phyloP scores from a whole-genome alignment of 306 rosid genomes.

The Quercus rubra region DNA sequence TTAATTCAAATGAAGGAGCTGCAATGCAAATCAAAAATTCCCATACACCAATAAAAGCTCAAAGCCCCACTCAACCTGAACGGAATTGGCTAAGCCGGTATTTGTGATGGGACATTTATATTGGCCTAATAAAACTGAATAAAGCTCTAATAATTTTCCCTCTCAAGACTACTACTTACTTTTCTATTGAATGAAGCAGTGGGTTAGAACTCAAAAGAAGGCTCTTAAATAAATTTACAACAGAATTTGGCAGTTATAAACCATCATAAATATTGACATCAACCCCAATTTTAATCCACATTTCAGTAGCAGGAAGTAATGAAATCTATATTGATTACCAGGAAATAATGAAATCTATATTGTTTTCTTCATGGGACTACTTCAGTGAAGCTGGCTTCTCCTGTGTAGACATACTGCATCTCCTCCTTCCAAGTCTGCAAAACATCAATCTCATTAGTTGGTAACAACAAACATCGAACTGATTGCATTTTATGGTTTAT shows the following conservation, averaged over 20 bases:
- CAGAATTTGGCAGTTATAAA: too few relatives aligned
- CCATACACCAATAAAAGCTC: not conserved
- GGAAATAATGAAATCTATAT: not conserved
- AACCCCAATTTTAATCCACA: too few relatives aligned
- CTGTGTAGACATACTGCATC: slow-evolving; percentile 57
- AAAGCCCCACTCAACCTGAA: not conserved
- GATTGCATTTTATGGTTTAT: slow-evolving; percentile 11
- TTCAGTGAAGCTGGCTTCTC: slow-evolving; percentile 48
- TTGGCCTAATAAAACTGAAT: not conserved
- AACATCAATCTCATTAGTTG: slow-evolving; percentile 15
- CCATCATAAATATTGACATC: not conserved
- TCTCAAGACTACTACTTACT: not conserved
- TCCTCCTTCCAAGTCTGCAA: slow-evolving; percentile 88
- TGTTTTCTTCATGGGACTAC: slow-evolving; percentile 43
- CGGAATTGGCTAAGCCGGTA: not conserved
- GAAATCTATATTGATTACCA: not conserved
- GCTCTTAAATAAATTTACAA: not conserved
- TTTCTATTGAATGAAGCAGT: not conserved
- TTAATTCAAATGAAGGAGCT: not conserved
- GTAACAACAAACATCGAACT: slow-evolving; percentile 1
- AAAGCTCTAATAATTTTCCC: not conserved
- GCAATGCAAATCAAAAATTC: not conserved
- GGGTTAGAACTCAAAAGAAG: not conserved
- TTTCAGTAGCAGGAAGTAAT: not conserved
- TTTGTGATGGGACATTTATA: not conserved